phyloP scores from a whole-genome alignment of 768 basidiomycete species.

The Hypsizygus marmoreus region DNA sequence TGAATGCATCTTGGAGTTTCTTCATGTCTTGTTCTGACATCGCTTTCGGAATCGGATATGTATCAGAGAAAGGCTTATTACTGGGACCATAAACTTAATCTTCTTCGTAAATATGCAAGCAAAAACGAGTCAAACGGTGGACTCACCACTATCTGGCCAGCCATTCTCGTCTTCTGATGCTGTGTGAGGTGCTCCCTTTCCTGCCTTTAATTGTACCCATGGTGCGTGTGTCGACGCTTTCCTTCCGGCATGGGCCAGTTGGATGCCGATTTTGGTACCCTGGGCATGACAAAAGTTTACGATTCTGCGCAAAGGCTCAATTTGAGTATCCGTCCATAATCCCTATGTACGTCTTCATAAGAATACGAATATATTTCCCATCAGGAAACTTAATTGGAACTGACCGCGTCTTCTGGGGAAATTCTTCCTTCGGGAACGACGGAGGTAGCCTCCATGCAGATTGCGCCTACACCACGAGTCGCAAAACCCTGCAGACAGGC shows the following conservation, averaged over 20 bases:
- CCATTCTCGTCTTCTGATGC: conserved; percentile 57
- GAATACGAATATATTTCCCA: no score
- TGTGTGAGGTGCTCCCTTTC: conserved; percentile 32
- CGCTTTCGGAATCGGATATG: conserved; percentile 57
- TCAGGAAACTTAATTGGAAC: background rate
- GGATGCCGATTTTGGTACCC: conserved; percentile 72
- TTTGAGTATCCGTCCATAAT: conserved; percentile 78
- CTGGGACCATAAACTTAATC: conserved; percentile 63
- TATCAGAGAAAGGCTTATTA: conserved; percentile 51
- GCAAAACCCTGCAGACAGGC: conserved; percentile 51
- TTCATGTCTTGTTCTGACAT: conserved; percentile 58
- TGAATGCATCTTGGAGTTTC: conserved; percentile 61
- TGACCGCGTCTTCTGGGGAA: conserved; percentile 67
- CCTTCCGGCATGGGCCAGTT: conserved; percentile 72
- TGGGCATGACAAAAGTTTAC: conserved; percentile 75
- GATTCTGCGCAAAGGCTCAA: conserved; percentile 66
- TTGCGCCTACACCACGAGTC: conserved; percentile 67
- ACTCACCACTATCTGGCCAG: conserved; percentile 66
- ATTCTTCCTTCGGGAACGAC: conserved; percentile 78
- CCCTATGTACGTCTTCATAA: conserved; percentile 44
- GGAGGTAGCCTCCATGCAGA: conserved; percentile 75
- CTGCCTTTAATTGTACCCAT: conserved; percentile 53
- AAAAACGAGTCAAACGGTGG: background rate
- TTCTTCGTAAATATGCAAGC: background rate
- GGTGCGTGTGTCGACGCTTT: conserved; percentile 75